Base-by-base conservation (phyloP, 164 flowering plant species). In the Aristolochia contorta region DNA sequence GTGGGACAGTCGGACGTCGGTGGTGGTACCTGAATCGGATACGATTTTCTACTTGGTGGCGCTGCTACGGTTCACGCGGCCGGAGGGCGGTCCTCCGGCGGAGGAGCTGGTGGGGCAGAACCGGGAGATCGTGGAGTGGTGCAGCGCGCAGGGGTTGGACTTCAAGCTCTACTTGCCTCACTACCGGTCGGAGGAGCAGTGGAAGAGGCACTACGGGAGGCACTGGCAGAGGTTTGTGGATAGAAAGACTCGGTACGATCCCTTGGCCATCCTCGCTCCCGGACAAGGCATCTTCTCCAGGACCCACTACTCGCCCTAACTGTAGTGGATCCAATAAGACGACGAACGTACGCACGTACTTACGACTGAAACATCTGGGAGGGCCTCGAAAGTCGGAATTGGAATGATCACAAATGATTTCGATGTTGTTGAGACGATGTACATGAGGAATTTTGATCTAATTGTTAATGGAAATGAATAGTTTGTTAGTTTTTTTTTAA, bases 211-310 rank as follows among this genome's bases (percentile, higher is more conserved):
- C 63, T 93, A 87, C 61, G 98, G 98, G 0, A 55, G 74, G 63
- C 74, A 79, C 56, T 93, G 97, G 99, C 5, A 73, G 0, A 72
- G 77, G 59, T 90, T 93, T 52, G 77, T 76, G 4, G 84, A 87
- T 55, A 81, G 84, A 70, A 93, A 90, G 71, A 47, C 74, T 0
- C 20, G 45, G 8, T 89, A 77, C 62, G 98, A 92, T 78, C 98
- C 98, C 2, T 68, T 67, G 84, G 90, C 86, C 16, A 72, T 92
- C 60, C 96, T 92, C 54, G 88, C 97, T 0, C 98, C 98, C 1
- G 99, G 99, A 0, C 99, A 93, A 60, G 75, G 75, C 37, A 90
- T 93, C 43, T 93, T 93, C 73, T 15, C 75, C 0, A 72, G 83
- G 69, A 63, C 58, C 57, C 53, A 57, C 20, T 32, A n/a, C n/a